Evolutionary conservation across 2,329 filamentous ascomycete genomes (phyloP).

Genomic region (Aspergillus clavatus): DNA sequence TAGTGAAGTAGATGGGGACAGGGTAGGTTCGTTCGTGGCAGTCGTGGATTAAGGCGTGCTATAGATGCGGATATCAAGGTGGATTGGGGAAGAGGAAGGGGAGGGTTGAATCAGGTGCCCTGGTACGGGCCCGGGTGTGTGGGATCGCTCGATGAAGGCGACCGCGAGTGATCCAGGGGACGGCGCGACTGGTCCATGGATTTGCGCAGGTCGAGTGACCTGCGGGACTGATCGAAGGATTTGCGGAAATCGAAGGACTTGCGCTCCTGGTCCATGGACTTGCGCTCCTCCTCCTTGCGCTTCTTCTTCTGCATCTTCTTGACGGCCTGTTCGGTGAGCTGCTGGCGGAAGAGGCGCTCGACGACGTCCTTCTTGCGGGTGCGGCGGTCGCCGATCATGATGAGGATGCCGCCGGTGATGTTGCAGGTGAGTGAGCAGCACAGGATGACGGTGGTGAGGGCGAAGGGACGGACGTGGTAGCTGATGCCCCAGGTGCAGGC

Average conservation of each 20-base stretch:
- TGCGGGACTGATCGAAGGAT: no score
- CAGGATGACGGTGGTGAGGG: conserved; percentile 75
- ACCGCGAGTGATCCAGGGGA: no score
- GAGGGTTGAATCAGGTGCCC: no score
- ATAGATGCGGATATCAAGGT: no score
- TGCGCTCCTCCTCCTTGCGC: conserved; percentile 34
- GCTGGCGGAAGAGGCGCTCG: conserved; percentile 69
- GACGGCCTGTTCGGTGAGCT: conserved; percentile 64
- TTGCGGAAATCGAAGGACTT: not conserved
- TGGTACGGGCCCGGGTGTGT: no score
- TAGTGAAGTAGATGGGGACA: no score
- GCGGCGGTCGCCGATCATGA: conserved; percentile 68
- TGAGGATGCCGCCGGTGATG: conserved; percentile 69
- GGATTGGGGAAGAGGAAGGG: no score
- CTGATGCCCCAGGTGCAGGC: conserved; percentile 73
- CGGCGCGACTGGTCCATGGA: no score
- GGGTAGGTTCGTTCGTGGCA: no score
- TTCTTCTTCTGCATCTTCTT: conserved; percentile 51
- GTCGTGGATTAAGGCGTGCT: no score
- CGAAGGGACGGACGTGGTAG: conserved; percentile 63
- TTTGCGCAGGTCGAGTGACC: no score
- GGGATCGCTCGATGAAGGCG: no score
- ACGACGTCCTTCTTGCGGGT: conserved; percentile 84
- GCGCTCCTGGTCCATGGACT: not conserved
- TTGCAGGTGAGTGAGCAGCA: conserved; percentile 74